Evolutionary conservation across 176 grass and related monocot species (phyloP).

Genomic region (Otatea glauca): DNA sequence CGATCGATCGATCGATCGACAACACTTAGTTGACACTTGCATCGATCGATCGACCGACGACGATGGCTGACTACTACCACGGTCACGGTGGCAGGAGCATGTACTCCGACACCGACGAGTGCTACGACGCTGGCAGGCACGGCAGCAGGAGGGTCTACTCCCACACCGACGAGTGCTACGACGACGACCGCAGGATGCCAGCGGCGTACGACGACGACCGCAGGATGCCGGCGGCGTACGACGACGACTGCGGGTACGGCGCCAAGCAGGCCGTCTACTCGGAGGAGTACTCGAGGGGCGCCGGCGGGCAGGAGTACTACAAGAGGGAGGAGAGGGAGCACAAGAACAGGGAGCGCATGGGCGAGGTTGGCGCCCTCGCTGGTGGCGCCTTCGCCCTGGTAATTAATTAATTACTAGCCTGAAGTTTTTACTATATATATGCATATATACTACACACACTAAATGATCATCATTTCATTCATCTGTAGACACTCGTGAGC

Average conservation of each 20-base stretch:
- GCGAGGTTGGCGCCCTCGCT: constrained; percentile 60
- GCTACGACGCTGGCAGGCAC: constrained; percentile 32
- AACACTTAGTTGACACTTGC: neutral
- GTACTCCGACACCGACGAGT: constrained; percentile 44
- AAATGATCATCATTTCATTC: too few relatives aligned
- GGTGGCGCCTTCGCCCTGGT: constrained; percentile 66
- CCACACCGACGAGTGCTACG: constrained; percentile 36
- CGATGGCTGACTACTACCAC: constrained; percentile 37
- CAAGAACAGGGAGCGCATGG: constrained; percentile 73
- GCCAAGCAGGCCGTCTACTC: constrained; percentile 27
- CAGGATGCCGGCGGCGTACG: constrained; percentile 5
- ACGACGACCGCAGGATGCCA: constrained; percentile 17
- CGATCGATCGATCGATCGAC: neutral
- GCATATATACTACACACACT: too few relatives aligned
- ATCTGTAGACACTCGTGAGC: too few relatives aligned
- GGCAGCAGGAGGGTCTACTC: constrained; percentile 31
- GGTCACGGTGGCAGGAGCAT: constrained; percentile 16
- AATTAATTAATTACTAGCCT: neutral
- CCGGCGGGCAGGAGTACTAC: constrained; percentile 44
- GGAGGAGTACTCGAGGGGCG: constrained; percentile 26
- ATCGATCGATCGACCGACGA: neutral
- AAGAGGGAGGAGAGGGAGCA: constrained; percentile 68
- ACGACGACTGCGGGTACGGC: constrained; percentile 15
- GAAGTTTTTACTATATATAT: too few relatives aligned
- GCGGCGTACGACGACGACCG: neutral